phyloP scores from a whole-genome alignment of 345 rosid genomes.

The Brassica juncea region DNA sequence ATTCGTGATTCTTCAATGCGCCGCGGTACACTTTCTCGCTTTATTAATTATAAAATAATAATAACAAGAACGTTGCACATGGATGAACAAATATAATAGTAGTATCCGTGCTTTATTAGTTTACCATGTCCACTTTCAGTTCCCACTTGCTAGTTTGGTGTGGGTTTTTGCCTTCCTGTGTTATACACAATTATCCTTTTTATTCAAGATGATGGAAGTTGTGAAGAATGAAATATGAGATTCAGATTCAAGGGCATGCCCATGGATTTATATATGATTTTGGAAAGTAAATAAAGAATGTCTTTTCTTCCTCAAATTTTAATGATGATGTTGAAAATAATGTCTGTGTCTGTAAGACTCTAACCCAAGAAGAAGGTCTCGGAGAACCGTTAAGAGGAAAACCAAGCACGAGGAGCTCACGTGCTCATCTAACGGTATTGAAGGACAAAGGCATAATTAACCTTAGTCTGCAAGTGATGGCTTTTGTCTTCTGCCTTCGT shows the following conservation, averaged over 20 bases:
- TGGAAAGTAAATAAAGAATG: no score
- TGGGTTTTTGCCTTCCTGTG: background rate
- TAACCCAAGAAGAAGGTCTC: no score
- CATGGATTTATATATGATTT: no score
- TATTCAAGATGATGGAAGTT: background rate
- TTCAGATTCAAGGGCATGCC: background rate
- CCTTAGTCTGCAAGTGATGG: background rate
- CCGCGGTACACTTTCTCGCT: background rate
- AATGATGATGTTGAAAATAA: background rate
- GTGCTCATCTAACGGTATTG: no score
- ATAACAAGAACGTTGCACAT: background rate
- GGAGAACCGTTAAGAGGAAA: no score
- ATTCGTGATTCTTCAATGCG: background rate
- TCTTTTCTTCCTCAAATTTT: background rate
- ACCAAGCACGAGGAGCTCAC: no score
- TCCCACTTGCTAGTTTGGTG: background rate
- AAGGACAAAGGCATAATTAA: no score
- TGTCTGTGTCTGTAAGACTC: no score
- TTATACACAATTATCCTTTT: background rate
- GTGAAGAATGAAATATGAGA: background rate
- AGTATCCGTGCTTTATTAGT: background rate
- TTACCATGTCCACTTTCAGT: background rate
- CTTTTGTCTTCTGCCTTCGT: background rate
- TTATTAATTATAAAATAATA: background rate
- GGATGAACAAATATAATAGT: background rate